phyloP scores from a whole-genome alignment of 148 eudicot genomes.

The Amaranthus hypochondriacus region DNA sequence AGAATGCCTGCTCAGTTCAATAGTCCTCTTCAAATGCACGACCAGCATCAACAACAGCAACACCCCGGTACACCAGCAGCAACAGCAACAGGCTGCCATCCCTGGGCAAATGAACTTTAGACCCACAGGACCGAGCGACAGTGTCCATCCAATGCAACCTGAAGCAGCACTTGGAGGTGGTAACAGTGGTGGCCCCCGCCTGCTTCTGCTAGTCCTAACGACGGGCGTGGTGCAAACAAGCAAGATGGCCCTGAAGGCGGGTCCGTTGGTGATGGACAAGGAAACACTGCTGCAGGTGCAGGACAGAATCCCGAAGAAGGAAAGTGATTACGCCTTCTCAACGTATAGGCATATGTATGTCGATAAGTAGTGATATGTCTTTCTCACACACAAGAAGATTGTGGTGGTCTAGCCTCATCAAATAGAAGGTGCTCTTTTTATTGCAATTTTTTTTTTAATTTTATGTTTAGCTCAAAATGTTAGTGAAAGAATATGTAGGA shows the following conservation, averaged over 20 bases:
- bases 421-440: conserved; percentile 13
- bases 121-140: conserved; percentile 45
- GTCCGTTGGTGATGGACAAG: conserved; percentile 36
- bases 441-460: not conserved
- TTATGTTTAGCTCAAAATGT: conserved; percentile 4
- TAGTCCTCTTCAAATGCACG: conserved; percentile 56
- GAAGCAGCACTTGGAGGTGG: conserved; percentile 45
- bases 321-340: conserved; percentile 29
- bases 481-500: conserved; percentile 18
- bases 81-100: conserved; percentile 44
- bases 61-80: conserved; percentile 41
- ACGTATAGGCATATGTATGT: conserved; percentile 23
- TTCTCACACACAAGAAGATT: conserved; percentile 20
- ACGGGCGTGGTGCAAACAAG: conserved; percentile 42
- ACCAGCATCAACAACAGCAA: conserved; percentile 38
- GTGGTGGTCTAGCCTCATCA: conserved; percentile 27
- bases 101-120: conserved; percentile 53
- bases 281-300: conserved; percentile 26
- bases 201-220: conserved; percentile 26
- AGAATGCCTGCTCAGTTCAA: conserved; percentile 56
- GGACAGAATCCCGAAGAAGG: conserved; percentile 47
- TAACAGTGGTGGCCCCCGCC: conserved; percentile 26
- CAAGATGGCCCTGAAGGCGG: conserved; percentile 47
- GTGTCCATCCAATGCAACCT: conserved; percentile 40
- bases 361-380: conserved; percentile 25